Percentiles rank a stretch among this genome's conserved stretches.
Conservation (phyloP, 208 protist genomes). For the Leishmania martiniquensis region DNA sequence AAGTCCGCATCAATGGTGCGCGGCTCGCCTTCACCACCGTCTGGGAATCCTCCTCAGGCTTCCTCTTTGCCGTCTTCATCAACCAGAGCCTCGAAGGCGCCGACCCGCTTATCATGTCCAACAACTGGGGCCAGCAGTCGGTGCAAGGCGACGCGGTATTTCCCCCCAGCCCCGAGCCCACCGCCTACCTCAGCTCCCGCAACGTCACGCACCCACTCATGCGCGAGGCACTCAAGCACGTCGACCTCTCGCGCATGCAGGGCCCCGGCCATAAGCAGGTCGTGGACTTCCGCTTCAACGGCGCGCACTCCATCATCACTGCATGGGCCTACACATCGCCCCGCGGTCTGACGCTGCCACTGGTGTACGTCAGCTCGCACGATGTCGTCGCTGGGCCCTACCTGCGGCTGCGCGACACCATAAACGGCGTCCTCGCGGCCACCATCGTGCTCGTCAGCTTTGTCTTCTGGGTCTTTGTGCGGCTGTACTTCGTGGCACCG, state of each 20-base stretch:
- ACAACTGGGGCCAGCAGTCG: conserved; percentile 27
- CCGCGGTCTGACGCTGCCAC: background rate
- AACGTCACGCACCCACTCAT: conserved; percentile 40
- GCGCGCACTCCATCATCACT: background rate
- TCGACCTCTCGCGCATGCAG: conserved; percentile 17
- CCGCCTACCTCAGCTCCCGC: conserved; percentile 20
- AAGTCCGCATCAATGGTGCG: conserved; percentile 19
- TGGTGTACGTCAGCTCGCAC: conserved; percentile 11
- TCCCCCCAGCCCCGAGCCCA: background rate
- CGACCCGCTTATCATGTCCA: conserved; percentile 20
- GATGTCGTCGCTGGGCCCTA: background rate
- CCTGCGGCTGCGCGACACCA: background rate
- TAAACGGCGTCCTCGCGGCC: background rate
- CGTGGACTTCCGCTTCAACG: conserved; percentile 1
- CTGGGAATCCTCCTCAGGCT: background rate
- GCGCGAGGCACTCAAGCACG: conserved; percentile 30
- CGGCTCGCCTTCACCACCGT: background rate
- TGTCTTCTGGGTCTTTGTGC: conserved; percentile 9
- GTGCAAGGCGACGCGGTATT: conserved; percentile 1
- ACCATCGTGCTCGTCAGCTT: conserved; percentile 5
- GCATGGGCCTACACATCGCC: background rate
- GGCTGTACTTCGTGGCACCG: conserved; percentile 4
- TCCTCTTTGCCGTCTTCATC: conserved; percentile 3
- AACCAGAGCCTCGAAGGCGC: background rate
- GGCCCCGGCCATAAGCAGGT: background rate